Base-by-base conservation (phyloP, 345 rosid species). In the Ailanthus altissimus region DNA sequence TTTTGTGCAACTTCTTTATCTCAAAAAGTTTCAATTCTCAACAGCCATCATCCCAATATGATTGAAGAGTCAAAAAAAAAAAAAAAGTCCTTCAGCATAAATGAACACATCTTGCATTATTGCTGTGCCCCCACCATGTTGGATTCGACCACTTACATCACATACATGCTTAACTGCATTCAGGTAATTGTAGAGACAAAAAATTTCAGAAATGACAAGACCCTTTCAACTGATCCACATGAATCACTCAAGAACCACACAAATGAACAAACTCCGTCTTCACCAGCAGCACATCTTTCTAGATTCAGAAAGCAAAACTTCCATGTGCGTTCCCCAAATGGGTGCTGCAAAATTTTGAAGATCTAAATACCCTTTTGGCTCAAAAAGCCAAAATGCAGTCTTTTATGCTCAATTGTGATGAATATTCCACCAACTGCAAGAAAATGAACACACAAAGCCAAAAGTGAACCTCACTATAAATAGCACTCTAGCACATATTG, bases 51-150 rank as follows among this genome's bases (percentile, higher is more conserved):
- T 63, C 43, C 64, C 78, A 49, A 63, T 61, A 75, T 57, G 75
- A 58, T 75, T 7, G 78, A 75, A 18, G 83, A 83, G 77, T 50
- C 83, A 28, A n/a, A 65, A 72, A 36, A 58, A 75, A 58, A 75
- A 26, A 69, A 75, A 65, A 74, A 20, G 65, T 56, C 77, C 49
- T 47, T 56, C 45, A 72, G 51, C 79, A 72, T 63, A 43, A 73
- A 74, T 46, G 81, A 56, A 79, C 58, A 36, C 32, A 72, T 25
- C 32, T 40, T 67, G 81, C 71, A 84, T 77, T 80, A 90, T 82
- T 88, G 54, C 67, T 67, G 73, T 42, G 87, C 80, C 86, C 86
- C 88, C 84, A 81, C 86, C 86, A 64, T 69, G 79, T 63, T 73
- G 78, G 84, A 73, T 81, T 83, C 56, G 53, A 76, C 80, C 79